Conservation (phyloP, 2,329 filamentous ascomycete genomes). For the Neopestalotiopsis rosae region DNA sequence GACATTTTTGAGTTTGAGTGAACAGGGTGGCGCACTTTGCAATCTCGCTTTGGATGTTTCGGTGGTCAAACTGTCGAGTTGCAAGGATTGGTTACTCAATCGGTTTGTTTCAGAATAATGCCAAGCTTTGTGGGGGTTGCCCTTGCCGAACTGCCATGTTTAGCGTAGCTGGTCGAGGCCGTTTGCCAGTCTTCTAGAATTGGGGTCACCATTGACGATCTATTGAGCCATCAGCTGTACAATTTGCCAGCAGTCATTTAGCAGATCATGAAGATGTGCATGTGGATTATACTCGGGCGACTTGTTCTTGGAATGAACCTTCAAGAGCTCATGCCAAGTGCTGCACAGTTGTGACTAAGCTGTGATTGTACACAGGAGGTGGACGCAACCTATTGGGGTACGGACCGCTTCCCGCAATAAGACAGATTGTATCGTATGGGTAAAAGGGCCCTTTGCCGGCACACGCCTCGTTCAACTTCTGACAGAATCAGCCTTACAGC, state of each 20-base stretch:
- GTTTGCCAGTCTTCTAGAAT: not conserved
- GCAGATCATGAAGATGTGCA: not conserved
- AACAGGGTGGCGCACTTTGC: not conserved
- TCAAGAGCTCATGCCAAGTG: not conserved
- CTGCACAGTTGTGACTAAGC: no score
- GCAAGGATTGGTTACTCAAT: not conserved
- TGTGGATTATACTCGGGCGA: not conserved
- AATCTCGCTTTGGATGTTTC: not conserved
- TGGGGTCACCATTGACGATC: no score
- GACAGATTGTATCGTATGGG: no score
- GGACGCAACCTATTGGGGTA: no score
- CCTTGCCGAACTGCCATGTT: not conserved
- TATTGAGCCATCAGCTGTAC: no score
- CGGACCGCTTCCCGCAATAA: no score
- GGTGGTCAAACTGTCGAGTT: not conserved
- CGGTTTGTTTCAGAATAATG: slow-evolving; percentile 9
- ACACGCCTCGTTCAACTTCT: no score
- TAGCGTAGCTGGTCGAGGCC: not conserved
- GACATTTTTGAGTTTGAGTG: not conserved
- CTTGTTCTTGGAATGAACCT: not conserved
- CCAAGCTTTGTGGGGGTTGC: slow-evolving; percentile 13
- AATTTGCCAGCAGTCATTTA: not conserved
- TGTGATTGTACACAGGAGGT: no score
- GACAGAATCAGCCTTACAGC: no score
- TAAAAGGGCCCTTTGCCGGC: no score